Conservation (phyloP, 768 basidiomycete species). For the Dioszegia crocea region DNA sequence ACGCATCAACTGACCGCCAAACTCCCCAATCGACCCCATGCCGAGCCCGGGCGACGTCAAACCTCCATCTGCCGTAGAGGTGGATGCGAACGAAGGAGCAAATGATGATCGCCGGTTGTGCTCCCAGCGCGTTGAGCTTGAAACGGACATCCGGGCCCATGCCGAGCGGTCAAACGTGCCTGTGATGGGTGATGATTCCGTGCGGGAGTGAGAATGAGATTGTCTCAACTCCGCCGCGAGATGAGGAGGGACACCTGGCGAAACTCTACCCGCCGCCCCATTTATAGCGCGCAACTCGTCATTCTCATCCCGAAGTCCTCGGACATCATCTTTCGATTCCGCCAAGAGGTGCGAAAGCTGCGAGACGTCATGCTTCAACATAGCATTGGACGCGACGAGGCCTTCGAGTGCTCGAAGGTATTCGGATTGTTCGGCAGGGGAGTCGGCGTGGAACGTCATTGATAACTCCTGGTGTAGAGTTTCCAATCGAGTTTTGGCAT, state of each 20-base stretch:
- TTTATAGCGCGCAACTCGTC: slow-evolving; percentile 64
- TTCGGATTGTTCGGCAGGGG: slow-evolving; percentile 35
- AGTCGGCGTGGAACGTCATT: slow-evolving; percentile 31
- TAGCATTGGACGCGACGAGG: slow-evolving; percentile 80
- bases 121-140: slow-evolving; percentile 32
- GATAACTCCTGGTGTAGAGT: slow-evolving; percentile 38
- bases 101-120: slow-evolving; percentile 35
- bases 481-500: slow-evolving; percentile 40
- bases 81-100: slow-evolving; percentile 32
- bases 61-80: slow-evolving; percentile 17
- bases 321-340: slow-evolving; percentile 72
- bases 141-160: slow-evolving; percentile 28
- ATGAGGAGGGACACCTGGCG: slow-evolving; percentile 16
- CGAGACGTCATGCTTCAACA: slow-evolving; percentile 71
- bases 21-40: slow-evolving; percentile 40
- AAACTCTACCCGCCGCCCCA: slow-evolving; percentile 26
- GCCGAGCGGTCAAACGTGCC: slow-evolving; percentile 14
- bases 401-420: slow-evolving; percentile 63
- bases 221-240: slow-evolving; percentile 27
- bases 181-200: slow-evolving; percentile 31
- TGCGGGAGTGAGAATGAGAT: slow-evolving; percentile 26
- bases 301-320: slow-evolving; percentile 65
- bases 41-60: slow-evolving; percentile 36
- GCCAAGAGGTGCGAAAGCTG: slow-evolving; percentile 70
- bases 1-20: slow-evolving; percentile 18